Evolutionary conservation across 2,329 filamentous ascomycete species (phyloP).

Genomic region (Penicillium sp.): DNA sequence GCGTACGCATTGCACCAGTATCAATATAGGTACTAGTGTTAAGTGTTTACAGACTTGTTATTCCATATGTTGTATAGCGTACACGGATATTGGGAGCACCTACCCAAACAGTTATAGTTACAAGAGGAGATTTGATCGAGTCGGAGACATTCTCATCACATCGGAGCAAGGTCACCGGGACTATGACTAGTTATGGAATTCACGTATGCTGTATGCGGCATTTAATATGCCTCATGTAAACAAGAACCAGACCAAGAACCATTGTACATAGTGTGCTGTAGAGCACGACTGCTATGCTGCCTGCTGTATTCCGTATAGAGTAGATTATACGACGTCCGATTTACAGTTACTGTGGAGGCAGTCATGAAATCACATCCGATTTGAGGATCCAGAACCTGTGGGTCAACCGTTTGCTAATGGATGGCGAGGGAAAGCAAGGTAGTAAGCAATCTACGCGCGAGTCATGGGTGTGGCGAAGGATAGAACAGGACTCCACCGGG

Average conservation of each 20-base stretch:
- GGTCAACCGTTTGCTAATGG: background rate
- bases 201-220: background rate
- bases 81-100: background rate
- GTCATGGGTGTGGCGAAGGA: background rate
- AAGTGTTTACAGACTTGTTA: background rate
- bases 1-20: background rate
- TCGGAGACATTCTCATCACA: background rate
- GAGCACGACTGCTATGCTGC: background rate
- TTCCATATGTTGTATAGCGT: background rate
- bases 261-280: background rate
- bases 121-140: background rate
- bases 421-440: background rate
- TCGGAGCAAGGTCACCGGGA: background rate
- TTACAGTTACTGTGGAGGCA: background rate
- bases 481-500: background rate
- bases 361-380: background rate
- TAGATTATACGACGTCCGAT: background rate
- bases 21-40: background rate
- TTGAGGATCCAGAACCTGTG: background rate
- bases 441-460: background rate
- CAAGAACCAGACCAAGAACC: background rate
- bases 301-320: background rate
- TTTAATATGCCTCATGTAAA: background rate
- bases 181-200: no score
- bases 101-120: constrained; percentile 1